Evolutionary conservation across 495 filamentous ascomycete species (phyloP).

Genomic region (Aspergillus biplanus): DNA sequence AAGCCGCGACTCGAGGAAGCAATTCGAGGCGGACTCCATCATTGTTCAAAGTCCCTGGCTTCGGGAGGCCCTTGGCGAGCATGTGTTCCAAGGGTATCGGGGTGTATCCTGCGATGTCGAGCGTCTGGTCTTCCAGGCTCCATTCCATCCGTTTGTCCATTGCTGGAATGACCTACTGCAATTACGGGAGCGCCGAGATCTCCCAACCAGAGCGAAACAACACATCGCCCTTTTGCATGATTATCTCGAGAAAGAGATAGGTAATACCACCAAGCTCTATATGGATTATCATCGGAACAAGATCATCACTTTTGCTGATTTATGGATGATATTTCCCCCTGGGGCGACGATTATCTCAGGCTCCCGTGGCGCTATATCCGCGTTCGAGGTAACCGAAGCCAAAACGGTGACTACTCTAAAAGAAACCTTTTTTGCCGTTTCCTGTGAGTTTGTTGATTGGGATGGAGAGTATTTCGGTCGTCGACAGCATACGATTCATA

Average conservation of each 20-base stretch:
- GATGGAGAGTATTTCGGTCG: conserved; percentile 1
- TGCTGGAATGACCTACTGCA: neutral
- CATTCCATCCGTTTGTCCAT: neutral
- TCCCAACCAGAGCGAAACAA: neutral
- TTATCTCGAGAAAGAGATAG: neutral
- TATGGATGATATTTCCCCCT: conserved; percentile 2
- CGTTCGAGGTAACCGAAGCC: neutral
- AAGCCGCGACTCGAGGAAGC: neutral
- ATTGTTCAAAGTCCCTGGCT: neutral
- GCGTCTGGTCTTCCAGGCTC: neutral
- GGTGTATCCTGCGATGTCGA: neutral
- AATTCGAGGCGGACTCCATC: neutral
- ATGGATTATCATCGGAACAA: neutral
- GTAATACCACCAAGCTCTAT: neutral
- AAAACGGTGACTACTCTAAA: neutral
- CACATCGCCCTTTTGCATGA: neutral
- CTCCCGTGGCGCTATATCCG: neutral
- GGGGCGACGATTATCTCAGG: neutral
- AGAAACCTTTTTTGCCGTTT: neutral
- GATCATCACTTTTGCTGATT: neutral
- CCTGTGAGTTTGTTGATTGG: neutral
- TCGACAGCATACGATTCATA: neutral
- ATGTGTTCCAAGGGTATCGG: neutral
- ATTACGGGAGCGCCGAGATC: neutral
- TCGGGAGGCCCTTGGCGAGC: neutral